These are phyloP conservation scores for Yamadazyma sp. DNA, from an alignment of 1,139 yeast species.

Conservation along the genomic window DNA sequence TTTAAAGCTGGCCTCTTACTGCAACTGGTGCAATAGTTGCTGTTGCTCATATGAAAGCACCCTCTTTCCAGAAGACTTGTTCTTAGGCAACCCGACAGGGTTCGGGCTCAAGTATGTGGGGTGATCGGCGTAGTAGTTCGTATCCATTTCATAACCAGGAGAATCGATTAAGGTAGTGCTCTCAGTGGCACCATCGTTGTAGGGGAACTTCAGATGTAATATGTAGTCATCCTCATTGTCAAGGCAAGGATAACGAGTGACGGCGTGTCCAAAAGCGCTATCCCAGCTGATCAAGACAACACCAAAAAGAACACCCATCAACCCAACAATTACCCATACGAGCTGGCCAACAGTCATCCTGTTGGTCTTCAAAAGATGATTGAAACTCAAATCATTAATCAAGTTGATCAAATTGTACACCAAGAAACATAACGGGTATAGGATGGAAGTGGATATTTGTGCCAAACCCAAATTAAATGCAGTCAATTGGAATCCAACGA, in stretches of 20 bases:
- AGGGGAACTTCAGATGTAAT: conserved; percentile 24
- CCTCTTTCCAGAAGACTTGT: conserved; percentile 9
- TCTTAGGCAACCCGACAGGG: neutral
- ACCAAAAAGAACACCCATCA: conserved; percentile 40
- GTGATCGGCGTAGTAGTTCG: conserved; percentile 5
- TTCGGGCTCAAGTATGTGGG: conserved; percentile 9
- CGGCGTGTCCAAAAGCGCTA: conserved; percentile 29
- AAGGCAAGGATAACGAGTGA: conserved; percentile 1
- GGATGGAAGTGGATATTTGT: conserved; percentile 70
- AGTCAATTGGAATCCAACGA: conserved; percentile 74
- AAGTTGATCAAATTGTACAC: conserved; percentile 76
- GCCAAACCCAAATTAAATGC: conserved; percentile 75
- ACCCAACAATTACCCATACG: conserved; percentile 37
- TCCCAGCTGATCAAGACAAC: conserved; percentile 48
- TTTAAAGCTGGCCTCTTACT: no score
- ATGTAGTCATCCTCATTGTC: conserved; percentile 19
- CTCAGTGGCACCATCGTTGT: conserved; percentile 15
- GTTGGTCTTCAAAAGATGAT: conserved; percentile 29
- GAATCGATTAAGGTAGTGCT: conserved; percentile 6
- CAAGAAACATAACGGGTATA: conserved; percentile 85
- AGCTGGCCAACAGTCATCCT: conserved; percentile 33
- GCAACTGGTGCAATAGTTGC: conserved; percentile 19
- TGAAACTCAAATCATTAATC: conserved; percentile 66
- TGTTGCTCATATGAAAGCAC: conserved; percentile 22
- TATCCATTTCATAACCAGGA: conserved; percentile 12